Percentiles rank a stretch among this genome's conserved stretches.
Evolutionary conservation across 257 asterid genomes (phyloP).

Genomic region (Oldenlandia corymbosa): DNA sequence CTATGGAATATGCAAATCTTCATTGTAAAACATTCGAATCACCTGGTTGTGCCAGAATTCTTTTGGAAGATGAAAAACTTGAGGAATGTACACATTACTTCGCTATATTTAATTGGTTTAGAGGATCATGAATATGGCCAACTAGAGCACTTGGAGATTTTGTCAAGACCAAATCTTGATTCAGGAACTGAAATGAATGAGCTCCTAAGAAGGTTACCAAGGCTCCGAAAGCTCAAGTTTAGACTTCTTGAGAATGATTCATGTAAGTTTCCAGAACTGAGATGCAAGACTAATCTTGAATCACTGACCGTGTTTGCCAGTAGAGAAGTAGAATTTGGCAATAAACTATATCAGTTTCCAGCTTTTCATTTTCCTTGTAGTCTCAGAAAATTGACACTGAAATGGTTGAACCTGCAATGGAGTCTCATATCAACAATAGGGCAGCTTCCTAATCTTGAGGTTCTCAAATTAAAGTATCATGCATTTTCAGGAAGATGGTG

Average conservation of each 20-base stretch:
- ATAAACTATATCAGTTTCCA: not conserved
- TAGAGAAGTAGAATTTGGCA: too few relatives aligned
- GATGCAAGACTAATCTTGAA: not conserved
- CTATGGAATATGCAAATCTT: slow-evolving; percentile 5
- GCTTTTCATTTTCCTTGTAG: not conserved
- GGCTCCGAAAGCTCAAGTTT: slow-evolving; percentile 7
- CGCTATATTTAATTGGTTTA: too few relatives aligned
- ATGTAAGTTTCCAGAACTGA: too few relatives aligned
- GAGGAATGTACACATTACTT: slow-evolving; percentile 13
- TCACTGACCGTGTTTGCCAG: too few relatives aligned
- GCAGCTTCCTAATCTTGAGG: not conserved
- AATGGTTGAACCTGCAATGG: not conserved
- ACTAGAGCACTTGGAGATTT: too few relatives aligned
- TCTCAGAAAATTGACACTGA: not conserved
- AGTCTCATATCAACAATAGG: not conserved
- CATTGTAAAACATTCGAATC: not conserved
- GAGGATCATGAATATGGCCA: too few relatives aligned
- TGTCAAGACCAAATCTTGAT: too few relatives aligned
- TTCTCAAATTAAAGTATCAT: not conserved
- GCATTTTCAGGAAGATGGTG: not conserved
- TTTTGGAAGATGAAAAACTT: too few relatives aligned
- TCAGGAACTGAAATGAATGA: too few relatives aligned
- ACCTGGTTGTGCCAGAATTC: not conserved
- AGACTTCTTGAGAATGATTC: not conserved
- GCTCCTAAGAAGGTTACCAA: not conserved